These are phyloP conservation scores for Dictyostelium capitatum DNA, from an alignment of 78 protist genomes.

Conservation along the genomic window DNA sequence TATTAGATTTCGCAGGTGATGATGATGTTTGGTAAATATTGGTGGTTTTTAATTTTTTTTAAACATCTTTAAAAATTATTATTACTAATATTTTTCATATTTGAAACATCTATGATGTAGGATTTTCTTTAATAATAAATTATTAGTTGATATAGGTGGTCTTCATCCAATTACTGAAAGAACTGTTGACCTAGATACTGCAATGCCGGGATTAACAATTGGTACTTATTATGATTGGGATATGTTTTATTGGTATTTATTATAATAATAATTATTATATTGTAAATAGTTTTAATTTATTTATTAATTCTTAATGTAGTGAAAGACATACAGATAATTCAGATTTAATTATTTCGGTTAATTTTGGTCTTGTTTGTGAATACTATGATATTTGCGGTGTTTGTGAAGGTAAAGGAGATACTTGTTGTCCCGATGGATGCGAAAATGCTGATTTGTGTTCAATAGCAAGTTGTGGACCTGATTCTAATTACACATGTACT, in stretches of 20 bases:
- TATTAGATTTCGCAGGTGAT: constrained; percentile 43
- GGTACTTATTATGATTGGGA: constrained; percentile 9
- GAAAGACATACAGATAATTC: not conserved
- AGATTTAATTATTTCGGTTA: not conserved
- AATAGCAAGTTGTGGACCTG: not conserved
- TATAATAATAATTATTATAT: not conserved
- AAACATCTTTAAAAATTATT: too few relatives aligned
- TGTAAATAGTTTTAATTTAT: too few relatives aligned
- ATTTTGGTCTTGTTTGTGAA: not conserved
- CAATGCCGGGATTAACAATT: not conserved
- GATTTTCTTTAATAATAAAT: constrained; percentile 29
- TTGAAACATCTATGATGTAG: too few relatives aligned
- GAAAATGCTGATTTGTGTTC: not conserved
- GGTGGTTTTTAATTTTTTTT: too few relatives aligned
- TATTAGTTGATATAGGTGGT: constrained; percentile 43
- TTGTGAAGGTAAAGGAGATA: constrained; percentile 20
- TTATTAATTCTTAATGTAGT: too few relatives aligned
- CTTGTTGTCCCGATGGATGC: not conserved
- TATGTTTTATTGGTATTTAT: constrained; percentile 40
- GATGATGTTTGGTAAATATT: constrained; percentile 37
- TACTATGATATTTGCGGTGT: constrained; percentile 3
- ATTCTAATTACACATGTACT: not conserved
- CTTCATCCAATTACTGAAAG: not conserved
- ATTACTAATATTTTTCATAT: too few relatives aligned
- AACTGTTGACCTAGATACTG: not conserved